Percentiles rank a stretch among this genome's conserved stretches.
Evolutionary conservation across 1,284 basidiomycete genomes (phyloP).

Genomic region (Athelia psychrophila): DNA sequence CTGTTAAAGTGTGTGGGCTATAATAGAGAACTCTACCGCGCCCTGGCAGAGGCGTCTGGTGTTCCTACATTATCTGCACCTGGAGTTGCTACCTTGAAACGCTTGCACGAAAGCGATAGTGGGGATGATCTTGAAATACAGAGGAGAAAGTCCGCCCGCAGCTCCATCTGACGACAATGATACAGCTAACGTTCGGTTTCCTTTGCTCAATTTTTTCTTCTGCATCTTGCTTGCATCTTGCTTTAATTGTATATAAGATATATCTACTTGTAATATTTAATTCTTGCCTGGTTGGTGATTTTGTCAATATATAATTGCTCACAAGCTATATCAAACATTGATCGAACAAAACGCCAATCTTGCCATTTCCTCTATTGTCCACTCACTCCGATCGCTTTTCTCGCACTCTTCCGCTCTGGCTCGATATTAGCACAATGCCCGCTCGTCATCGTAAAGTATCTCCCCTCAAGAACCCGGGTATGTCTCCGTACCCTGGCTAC

Average conservation of each 20-base stretch:
- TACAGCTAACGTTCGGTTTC: no score
- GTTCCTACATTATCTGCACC: not conserved
- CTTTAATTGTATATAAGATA: no score
- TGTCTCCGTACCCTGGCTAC: conserved; percentile 7
- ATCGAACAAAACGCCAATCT: not conserved
- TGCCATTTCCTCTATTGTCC: no score
- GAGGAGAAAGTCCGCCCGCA: not conserved
- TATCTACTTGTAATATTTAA: no score
- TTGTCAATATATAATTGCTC: no score
- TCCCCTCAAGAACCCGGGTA: conserved; percentile 35
- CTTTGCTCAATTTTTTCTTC: no score
- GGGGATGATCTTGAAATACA: not conserved
- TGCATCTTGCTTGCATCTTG: no score
- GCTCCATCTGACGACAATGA: no score
- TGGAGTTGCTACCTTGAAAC: not conserved
- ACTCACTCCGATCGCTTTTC: no score
- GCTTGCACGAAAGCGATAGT: not conserved
- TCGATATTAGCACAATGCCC: not conserved
- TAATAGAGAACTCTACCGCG: conserved; percentile 34
- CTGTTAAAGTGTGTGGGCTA: conserved; percentile 41
- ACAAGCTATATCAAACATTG: no score
- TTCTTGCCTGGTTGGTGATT: no score
- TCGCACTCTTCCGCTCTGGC: not conserved
- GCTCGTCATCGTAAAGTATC: conserved; percentile 16
- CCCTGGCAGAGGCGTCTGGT: conserved; percentile 17